phyloP scores from a whole-genome alignment of 495 filamentous ascomycete genomes.

The Articulospora tetracladia region DNA sequence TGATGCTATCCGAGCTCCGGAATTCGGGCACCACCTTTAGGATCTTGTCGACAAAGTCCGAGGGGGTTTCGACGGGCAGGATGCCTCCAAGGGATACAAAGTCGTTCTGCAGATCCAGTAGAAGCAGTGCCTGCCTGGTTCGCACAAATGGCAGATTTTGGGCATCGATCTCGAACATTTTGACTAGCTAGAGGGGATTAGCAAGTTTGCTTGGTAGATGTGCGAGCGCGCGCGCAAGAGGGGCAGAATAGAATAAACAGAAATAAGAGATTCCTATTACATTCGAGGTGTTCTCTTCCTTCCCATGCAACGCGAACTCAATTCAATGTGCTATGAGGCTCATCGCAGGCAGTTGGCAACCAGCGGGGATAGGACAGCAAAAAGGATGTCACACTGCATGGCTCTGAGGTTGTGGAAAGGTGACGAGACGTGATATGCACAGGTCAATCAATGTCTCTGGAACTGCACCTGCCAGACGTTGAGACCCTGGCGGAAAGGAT shows the following conservation, averaged over 20 bases:
- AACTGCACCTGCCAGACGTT: neutral
- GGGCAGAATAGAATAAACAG: neutral
- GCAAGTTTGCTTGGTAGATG: neutral
- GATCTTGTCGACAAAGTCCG: conserved; percentile 64
- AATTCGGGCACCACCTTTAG: conserved; percentile 66
- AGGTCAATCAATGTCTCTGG: neutral
- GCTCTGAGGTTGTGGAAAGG: conserved; percentile 5
- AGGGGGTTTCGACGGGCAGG: conserved; percentile 59
- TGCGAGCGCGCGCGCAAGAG: no score
- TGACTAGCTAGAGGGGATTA: conserved; percentile 4
- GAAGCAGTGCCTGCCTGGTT: conserved; percentile 78
- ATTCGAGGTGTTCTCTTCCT: no score
- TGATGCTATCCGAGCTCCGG: conserved; percentile 55
- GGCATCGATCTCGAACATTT: conserved; percentile 46
- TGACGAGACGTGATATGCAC: neutral
- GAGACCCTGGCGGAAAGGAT: neutral
- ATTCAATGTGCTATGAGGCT: neutral
- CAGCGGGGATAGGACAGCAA: neutral
- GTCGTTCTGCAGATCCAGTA: conserved; percentile 91
- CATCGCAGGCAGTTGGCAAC: neutral
- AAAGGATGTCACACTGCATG: conserved; percentile 4
- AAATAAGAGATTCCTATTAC: no score
- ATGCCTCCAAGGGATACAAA: conserved; percentile 70
- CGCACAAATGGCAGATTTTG: conserved; percentile 41
- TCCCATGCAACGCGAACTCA: neutral